A percentile compares a stretch with the other conserved stretches of the same genome.
Conservation (phyloP, 2,329 filamentous ascomycete genomes). For the Aureobasidium pullulans region DNA sequence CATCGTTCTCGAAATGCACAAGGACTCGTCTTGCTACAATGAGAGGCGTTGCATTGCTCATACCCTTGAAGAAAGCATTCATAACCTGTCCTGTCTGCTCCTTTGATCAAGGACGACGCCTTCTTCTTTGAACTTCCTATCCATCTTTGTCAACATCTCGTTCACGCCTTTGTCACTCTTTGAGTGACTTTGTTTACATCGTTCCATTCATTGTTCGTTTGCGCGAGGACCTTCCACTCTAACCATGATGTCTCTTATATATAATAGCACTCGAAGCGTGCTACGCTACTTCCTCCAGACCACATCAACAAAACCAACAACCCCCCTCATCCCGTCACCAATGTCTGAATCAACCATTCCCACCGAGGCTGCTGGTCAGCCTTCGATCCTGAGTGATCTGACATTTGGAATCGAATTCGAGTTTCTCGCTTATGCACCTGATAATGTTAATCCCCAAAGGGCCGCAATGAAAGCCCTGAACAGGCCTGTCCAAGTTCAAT, state of each 20-base stretch:
- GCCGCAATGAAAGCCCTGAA: background rate
- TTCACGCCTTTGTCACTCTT: background rate
- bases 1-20: too few species aligned
- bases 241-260: background rate
- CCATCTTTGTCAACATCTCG: background rate
- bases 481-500: background rate
- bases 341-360: background rate
- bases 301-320: background rate
- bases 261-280: background rate
- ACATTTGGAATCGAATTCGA: background rate
- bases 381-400: background rate
- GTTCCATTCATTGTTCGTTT: background rate
- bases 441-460: background rate
- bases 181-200: background rate
- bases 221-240: background rate
- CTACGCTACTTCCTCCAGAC: too few species aligned
- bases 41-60: too few species aligned
- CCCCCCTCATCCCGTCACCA: background rate
- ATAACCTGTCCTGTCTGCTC: background rate
- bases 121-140: background rate
- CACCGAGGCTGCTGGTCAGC: background rate
- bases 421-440: background rate
- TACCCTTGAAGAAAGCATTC: background rate
- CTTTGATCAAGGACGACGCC: background rate
- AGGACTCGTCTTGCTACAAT: too few species aligned